A percentile compares a stretch with the other conserved stretches of the same genome.
Conservation (phyloP, 2,329 filamentous ascomycete genomes). For the Apiospora hydei region DNA sequence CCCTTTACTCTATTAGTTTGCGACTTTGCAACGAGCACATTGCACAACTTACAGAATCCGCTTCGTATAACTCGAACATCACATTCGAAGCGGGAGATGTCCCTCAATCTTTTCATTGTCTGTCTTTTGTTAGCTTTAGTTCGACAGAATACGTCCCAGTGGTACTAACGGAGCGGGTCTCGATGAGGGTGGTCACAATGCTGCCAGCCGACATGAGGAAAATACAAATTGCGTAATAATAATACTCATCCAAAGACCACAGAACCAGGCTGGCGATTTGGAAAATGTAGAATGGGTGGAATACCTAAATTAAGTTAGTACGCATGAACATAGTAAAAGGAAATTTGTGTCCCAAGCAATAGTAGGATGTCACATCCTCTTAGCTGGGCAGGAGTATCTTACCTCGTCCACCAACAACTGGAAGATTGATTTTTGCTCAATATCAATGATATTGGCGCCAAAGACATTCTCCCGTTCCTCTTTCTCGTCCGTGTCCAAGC, state of each 20-base stretch:
- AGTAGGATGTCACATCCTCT: background rate
- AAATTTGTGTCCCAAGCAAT: background rate
- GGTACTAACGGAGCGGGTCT: constrained; percentile 77
- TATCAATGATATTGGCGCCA: constrained; percentile 88
- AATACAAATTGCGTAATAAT: constrained; percentile 96
- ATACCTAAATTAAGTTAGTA: constrained; percentile 62
- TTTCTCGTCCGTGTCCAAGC: constrained; percentile 89
- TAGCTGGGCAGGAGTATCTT: constrained; percentile 30
- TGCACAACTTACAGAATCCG: constrained; percentile 77
- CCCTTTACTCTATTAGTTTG: constrained; percentile 39
- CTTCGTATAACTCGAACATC: constrained; percentile 92
- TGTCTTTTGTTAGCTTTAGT: constrained; percentile 42
- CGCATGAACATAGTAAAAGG: background rate
- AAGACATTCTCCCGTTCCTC: constrained; percentile 85
- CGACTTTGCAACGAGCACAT: background rate
- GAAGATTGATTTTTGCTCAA: constrained; percentile 84
- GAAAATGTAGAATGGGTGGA: constrained; percentile 98
- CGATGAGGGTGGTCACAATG: constrained; percentile 86
- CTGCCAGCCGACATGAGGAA: constrained; percentile 94
- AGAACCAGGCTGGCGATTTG: constrained; percentile 92
- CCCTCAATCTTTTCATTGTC: constrained; percentile 88
- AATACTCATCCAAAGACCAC: constrained; percentile 96
- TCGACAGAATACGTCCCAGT: background rate
- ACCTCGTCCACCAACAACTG: constrained; percentile 91
- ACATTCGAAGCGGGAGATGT: constrained; percentile 94